These are phyloP conservation scores for Chlamydomonas urium DNA, from an alignment of 139 green algal genomes.

Conservation along the genomic window DNA sequence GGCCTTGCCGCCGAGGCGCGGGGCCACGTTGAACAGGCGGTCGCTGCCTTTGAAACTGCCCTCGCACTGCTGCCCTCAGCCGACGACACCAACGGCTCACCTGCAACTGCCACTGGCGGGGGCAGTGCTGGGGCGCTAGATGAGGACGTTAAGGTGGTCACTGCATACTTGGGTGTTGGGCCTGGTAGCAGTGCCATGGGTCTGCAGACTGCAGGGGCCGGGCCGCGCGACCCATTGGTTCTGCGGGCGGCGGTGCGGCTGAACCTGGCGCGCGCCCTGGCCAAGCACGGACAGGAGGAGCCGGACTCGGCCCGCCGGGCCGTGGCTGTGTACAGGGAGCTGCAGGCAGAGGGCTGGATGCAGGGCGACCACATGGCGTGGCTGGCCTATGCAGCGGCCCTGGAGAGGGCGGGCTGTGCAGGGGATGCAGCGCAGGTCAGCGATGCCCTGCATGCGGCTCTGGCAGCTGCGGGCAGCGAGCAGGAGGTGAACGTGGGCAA, in stretches of 20 bases:
- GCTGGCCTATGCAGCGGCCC: conserved; percentile 25
- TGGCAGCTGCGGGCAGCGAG: not conserved
- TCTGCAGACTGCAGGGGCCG: not conserved
- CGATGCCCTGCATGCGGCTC: conserved; percentile 15
- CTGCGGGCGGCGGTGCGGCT: conserved; percentile 7
- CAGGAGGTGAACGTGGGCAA: too few species aligned
- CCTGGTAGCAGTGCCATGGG: not conserved
- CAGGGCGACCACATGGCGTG: conserved; percentile 13
- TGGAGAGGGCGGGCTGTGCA: not conserved
- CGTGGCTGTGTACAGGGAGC: not conserved
- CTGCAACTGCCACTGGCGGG: conserved; percentile 26
- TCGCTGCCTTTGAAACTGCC: conserved; percentile 13
- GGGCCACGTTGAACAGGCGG: conserved; percentile 25
- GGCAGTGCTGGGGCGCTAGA: not conserved
- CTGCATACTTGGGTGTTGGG: not conserved
- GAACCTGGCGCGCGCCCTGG: conserved; percentile 38
- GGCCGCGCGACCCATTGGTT: not conserved
- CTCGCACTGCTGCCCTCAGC: conserved; percentile 38
- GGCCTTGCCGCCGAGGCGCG: conserved; percentile 53
- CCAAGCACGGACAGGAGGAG: conserved; percentile 13
- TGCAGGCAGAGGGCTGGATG: conserved; percentile 14
- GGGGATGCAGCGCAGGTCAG: not conserved
- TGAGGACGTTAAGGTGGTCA: too few species aligned
- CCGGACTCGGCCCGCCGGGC: not conserved
- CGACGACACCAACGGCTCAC: not conserved